A percentile compares a stretch with the other conserved stretches of the same genome.
These are phyloP conservation scores for Apophysomyces ossiformis DNA, from an alignment of 371 early-diverging fungal genomes.

Conservation along the genomic window DNA sequence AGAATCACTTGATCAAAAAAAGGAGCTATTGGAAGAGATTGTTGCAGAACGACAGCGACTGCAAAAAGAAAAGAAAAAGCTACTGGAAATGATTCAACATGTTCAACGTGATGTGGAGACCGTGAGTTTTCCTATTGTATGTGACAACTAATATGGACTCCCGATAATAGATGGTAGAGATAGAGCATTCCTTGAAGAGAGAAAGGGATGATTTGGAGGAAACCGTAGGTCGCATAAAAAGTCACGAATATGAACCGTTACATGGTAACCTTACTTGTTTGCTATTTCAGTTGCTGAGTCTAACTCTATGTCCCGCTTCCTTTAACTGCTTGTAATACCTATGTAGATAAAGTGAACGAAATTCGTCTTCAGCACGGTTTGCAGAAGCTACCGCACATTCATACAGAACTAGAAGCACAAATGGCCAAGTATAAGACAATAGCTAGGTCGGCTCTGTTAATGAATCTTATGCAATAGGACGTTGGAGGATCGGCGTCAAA, in stretches of 20 bases:
- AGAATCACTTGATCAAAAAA: constrained; percentile 43
- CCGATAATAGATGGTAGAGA: constrained; percentile 28
- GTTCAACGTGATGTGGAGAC: constrained; percentile 50
- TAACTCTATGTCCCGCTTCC: background rate
- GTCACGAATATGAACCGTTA: constrained; percentile 48
- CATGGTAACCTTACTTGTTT: constrained; percentile 32
- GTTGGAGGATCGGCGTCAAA: constrained; percentile 47
- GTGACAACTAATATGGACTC: background rate
- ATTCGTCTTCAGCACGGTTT: constrained; percentile 38
- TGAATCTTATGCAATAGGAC: constrained; percentile 15
- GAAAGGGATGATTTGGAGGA: constrained; percentile 43
- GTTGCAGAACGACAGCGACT: constrained; percentile 42
- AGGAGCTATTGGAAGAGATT: constrained; percentile 41
- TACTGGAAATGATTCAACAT: constrained; percentile 48
- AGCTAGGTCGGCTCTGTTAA: background rate
- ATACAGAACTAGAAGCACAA: constrained; percentile 50
- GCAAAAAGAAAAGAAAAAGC: constrained; percentile 37
- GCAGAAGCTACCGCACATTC: constrained; percentile 43
- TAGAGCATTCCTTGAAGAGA: constrained; percentile 32
- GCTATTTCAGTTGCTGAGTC: too few species aligned
- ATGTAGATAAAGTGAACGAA: constrained; percentile 46
- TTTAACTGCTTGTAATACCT: background rate
- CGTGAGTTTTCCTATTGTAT: constrained; percentile 19
- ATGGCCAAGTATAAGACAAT: constrained; percentile 38
- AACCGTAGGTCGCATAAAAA: constrained; percentile 27